Percentiles rank a stretch among this genome's conserved stretches.
Evolutionary conservation across 2,329 filamentous ascomycete species (phyloP).

Genomic region (Blastomyces parvus): DNA sequence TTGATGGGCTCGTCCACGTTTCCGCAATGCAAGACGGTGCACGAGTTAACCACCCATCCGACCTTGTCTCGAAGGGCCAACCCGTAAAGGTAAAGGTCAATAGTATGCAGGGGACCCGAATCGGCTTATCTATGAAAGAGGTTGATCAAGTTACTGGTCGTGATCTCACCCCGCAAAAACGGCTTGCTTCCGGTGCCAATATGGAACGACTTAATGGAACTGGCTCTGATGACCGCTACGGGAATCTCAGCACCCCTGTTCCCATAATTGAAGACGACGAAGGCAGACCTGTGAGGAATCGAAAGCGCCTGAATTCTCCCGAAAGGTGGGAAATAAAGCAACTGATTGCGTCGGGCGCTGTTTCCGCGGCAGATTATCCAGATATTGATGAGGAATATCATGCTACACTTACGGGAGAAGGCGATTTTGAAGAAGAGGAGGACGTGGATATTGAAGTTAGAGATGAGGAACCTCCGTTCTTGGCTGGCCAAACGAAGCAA

Average conservation of each 20-base stretch:
- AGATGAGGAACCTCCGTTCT: constrained; percentile 92
- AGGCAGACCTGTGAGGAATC: constrained; percentile 51
- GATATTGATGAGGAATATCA: constrained; percentile 93
- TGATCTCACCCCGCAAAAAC: constrained; percentile 68
- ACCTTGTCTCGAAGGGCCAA: constrained; percentile 71
- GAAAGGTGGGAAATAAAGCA: constrained; percentile 97
- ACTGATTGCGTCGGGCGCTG: constrained; percentile 87
- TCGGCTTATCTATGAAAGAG: constrained; percentile 94
- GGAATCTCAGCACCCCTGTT: constrained; percentile 43
- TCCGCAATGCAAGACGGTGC: constrained; percentile 77
- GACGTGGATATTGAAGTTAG: constrained; percentile 95
- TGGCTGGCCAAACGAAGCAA: constrained; percentile 92
- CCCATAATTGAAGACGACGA: constrained; percentile 56
- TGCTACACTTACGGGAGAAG: constrained; percentile 73
- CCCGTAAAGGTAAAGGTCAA: constrained; percentile 85
- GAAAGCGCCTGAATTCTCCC: constrained; percentile 91
- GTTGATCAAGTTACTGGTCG: constrained; percentile 82
- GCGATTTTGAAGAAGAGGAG: constrained; percentile 83
- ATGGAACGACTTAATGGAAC: constrained; percentile 65
- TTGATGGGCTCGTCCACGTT: constrained; percentile 88
- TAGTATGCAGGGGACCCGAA: constrained; percentile 69
- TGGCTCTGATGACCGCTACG: constrained; percentile 48
- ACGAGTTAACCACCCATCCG: constrained; percentile 83
- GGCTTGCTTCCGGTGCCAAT: constrained; percentile 83
- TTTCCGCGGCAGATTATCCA: constrained; percentile 86